Percentiles rank a stretch among this genome's conserved stretches.
These are phyloP conservation scores for Beauveria sp. DNA, from an alignment of 2,329 filamentous ascomycete species.

Conservation along the genomic window DNA sequence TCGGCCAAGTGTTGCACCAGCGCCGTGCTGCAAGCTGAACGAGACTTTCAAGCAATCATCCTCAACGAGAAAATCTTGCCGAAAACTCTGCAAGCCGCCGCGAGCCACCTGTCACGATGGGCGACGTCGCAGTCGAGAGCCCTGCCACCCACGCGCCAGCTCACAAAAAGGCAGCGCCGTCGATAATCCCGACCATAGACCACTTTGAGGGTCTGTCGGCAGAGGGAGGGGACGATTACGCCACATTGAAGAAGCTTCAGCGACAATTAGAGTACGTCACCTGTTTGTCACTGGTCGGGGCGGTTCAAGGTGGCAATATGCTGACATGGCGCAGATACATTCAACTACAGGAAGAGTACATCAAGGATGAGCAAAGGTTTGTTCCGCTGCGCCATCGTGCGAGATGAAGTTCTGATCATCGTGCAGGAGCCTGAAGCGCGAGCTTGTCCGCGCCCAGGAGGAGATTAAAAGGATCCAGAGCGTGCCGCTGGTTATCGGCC, in stretches of 20 bases:
- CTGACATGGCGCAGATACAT: slow-evolving; percentile 59
- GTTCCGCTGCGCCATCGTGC: background rate
- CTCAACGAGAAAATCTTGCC: too few species aligned
- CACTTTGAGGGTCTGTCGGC: slow-evolving; percentile 75
- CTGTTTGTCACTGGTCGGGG: background rate
- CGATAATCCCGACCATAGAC: slow-evolving; percentile 82
- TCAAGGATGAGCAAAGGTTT: slow-evolving; percentile 98
- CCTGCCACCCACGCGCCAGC: slow-evolving; percentile 64
- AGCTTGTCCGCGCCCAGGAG: slow-evolving; percentile 93
- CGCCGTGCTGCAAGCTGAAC: background rate
- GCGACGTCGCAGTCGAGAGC: slow-evolving; percentile 78
- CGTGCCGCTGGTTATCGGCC: slow-evolving; percentile 93
- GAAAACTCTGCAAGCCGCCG: background rate
- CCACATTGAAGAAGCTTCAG: slow-evolving; percentile 91
- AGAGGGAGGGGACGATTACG: slow-evolving; percentile 88
- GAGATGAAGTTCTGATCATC: slow-evolving; percentile 7
- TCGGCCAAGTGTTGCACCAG: background rate
- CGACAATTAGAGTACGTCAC: slow-evolving; percentile 77
- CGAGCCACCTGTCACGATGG: slow-evolving; percentile 51
- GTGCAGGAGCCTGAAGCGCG: slow-evolving; percentile 81
- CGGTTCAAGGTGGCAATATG: slow-evolving; percentile 3
- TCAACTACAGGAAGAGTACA: slow-evolving; percentile 98
- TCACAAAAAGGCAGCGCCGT: slow-evolving; percentile 73
- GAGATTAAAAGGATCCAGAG: slow-evolving; percentile 99
- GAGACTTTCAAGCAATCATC: too few species aligned